Base-by-base conservation (phyloP, 805 yeast genomes). In the Saccharomyces kudriavzevii region DNA sequence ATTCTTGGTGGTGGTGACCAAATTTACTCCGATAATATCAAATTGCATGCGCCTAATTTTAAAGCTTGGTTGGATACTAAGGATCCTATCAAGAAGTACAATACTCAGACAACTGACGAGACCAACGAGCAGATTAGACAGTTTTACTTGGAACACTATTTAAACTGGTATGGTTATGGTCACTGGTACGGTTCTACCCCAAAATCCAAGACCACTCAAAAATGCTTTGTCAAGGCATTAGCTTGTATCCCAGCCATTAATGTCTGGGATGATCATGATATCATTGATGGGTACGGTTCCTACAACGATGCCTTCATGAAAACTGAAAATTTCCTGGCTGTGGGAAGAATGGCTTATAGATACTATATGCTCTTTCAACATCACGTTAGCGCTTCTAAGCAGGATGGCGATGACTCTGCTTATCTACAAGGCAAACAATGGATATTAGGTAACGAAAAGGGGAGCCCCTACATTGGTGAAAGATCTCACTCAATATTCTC, bases 1-100 rank as follows among this genome's bases (percentile, higher is more conserved):
- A 91, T 92, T 96, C 74, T 94, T 28, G 98, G 98, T 28, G 98
- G 98, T 51, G 99, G 99, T 30, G 99, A 92, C 70, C 99, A 92
- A 71, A 78, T 92, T 50, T 92, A 92, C 68, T 83, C 91, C 51
- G 99, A 92, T 70, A 77, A 89, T 1, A 82, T 92, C 60, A 87
- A 85, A 67, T 58, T 77, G 22, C 74, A 80, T 22, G 81, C 85
- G 14, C 64, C 76, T 49, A 66, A 66, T 6, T 80, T 87, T 60
- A 67, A 76, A 55, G 67, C 79, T 29, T 90, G 97, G 96, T 67
- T 81, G 28, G 64, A 74, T 28, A 82, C 81, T 56, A 76, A 74
- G 53, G 79, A 76, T 55, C 70, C 82, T 9, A 63, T 72, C 29
- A 71, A 74, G 58, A 84, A 81, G 59, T 68, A 68, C 35, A 62